Conservation (phyloP, 2,329 filamentous ascomycete species). For the Alternaria postmessia region DNA sequence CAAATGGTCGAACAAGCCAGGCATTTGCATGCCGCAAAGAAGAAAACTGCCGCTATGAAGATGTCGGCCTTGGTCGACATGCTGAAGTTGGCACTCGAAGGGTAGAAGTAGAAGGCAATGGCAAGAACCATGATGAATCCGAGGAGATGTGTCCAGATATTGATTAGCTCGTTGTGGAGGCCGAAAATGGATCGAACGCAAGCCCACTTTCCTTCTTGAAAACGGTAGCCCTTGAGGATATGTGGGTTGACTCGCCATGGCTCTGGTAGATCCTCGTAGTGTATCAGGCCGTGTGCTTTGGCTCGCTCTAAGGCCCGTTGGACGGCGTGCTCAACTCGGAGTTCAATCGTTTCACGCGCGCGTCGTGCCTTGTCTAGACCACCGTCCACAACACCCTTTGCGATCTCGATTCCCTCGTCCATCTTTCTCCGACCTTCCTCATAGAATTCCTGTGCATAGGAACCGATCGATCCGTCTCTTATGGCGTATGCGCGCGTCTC, state of each 20-base stretch:
- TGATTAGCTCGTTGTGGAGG: slow-evolving; percentile 91
- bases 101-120: slow-evolving; percentile 96
- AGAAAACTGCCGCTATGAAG: slow-evolving; percentile 91
- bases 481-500: slow-evolving; percentile 83
- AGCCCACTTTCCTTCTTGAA: slow-evolving; percentile 88
- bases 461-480: slow-evolving; percentile 77
- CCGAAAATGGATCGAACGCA: slow-evolving; percentile 85
- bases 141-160: slow-evolving; percentile 96
- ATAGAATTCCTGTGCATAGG: slow-evolving; percentile 75
- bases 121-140: slow-evolving; percentile 87
- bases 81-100: slow-evolving; percentile 83
- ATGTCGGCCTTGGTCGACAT: slow-evolving; percentile 88
- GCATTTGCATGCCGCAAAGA: slow-evolving; percentile 94
- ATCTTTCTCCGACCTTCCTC: slow-evolving; percentile 81
- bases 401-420: slow-evolving; percentile 78
- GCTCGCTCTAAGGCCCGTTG: slow-evolving; percentile 78
- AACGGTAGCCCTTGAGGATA: slow-evolving; percentile 90
- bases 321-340: slow-evolving; percentile 81
- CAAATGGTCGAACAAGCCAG: slow-evolving; percentile 94
- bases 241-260: slow-evolving; percentile 97
- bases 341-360: slow-evolving; percentile 69
- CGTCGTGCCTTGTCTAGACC: slow-evolving; percentile 82
- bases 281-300: slow-evolving; percentile 80
- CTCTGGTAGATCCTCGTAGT: slow-evolving; percentile 86
- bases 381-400: slow-evolving; percentile 79